These are phyloP conservation scores for Tripidium arundinaceum DNA, from an alignment of 202 grass and related monocot species.

Conservation along the genomic window DNA sequence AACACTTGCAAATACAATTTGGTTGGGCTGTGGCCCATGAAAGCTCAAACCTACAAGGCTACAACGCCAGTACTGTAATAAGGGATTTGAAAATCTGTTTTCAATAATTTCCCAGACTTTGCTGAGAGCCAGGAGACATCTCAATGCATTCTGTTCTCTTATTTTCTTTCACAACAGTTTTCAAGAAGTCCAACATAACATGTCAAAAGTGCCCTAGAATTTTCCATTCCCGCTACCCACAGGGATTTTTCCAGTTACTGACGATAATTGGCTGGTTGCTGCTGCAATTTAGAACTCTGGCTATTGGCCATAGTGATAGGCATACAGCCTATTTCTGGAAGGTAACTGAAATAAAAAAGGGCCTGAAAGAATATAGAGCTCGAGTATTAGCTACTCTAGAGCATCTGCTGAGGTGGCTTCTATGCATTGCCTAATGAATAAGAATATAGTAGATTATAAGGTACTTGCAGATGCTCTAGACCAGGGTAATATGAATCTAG, in stretches of 20 bases:
- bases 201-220: neutral
- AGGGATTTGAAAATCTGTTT: neutral
- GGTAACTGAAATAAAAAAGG: neutral
- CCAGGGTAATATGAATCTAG: slow-evolving; percentile 1
- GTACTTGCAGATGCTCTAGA: neutral
- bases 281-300: neutral
- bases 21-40: neutral
- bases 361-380: slow-evolving; percentile 23
- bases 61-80: neutral
- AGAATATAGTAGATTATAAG: slow-evolving; percentile 18
- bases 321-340: neutral
- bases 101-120: neutral
- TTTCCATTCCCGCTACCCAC: neutral
- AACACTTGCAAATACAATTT: neutral
- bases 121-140: neutral
- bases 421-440: slow-evolving; percentile 10
- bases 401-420: neutral
- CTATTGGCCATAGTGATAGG: neutral
- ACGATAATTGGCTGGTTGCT: neutral
- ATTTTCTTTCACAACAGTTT: neutral
- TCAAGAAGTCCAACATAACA: neutral
- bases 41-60: neutral
- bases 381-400: slow-evolving; percentile 7
- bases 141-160: neutral
- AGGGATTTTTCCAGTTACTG: neutral